Evolutionary conservation across 2,329 filamentous ascomycete genomes (phyloP), one percentile per base, ranked within the genome.

Genomic region (Paraphaeosphaeria sporulosa): DNA sequence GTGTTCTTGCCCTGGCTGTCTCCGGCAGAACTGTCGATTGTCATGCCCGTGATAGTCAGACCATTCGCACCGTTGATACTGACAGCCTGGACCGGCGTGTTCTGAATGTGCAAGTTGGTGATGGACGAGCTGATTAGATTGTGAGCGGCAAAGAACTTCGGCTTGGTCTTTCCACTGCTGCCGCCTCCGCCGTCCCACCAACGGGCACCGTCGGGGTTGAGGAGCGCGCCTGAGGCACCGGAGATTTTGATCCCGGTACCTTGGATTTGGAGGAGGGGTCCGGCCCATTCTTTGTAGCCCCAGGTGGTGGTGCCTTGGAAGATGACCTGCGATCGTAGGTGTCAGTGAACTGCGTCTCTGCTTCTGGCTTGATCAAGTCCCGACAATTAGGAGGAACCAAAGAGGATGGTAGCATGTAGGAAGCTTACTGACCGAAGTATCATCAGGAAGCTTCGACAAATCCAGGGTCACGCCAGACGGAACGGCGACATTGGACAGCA

Each of bases 291-390:
- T 62, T 86, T 79, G 77, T 89, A 90, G 21, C 81, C 88, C 69
- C 88, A 91, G 54, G 85, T 87, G 19, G 88, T 91, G 10, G 81
- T 85, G 46, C 89, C 89, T 57, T 86, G 75, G 75, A 91, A 90
- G 66, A 84, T 85, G 62, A 90, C 82, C 76, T 81, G 51, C 7
- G 19, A 2, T 44, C 42, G 12, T 6, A 44, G 9, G 12, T 44
- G 42, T 44, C 42, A 44, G n/a, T 44, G 19, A 23, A 8, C n/a
- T 8, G 27, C 4, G 27, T 8, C 8, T 8, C 27, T 30, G 30
- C 2, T 32, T 8, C 25, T 27, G 25, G 25, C 25, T 32, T 32
- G 30, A 32, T 32, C 10, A 8, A 2, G 8, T n/a, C 19, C 17
- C 5, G 17, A n/a, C 15, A n/a, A 5, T 1, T 4, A n/a, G 38